Evolutionary conservation across 2,329 filamentous ascomycete species (phyloP).

Genomic region (Zymoseptoria ardabiliae): DNA sequence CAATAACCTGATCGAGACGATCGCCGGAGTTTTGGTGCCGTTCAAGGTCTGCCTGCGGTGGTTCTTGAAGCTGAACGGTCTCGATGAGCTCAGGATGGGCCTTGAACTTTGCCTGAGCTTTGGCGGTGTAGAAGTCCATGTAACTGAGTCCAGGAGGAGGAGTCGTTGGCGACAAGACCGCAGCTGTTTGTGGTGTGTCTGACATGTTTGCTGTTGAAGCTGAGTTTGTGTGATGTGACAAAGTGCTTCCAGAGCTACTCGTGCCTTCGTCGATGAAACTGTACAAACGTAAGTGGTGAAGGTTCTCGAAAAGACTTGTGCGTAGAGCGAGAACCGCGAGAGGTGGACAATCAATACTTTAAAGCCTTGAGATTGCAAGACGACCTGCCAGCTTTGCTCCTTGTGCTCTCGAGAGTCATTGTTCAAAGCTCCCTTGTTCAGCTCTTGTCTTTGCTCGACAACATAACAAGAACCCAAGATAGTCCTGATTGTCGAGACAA

Average conservation of each 20-base stretch:
- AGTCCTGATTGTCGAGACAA: not conserved
- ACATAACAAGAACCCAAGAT: not conserved
- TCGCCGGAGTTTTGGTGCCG: constrained; percentile 7
- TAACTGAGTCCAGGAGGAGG: constrained; percentile 9
- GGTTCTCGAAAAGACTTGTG: not conserved
- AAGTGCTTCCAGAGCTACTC: constrained; percentile 5
- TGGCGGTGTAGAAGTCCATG: constrained; percentile 10
- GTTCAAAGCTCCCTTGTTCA: not conserved
- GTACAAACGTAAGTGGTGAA: not conserved
- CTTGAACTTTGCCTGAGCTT: constrained; percentile 7
- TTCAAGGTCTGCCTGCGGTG: not conserved
- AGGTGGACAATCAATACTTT: not conserved
- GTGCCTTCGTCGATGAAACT: not conserved
- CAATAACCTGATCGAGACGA: constrained; percentile 11
- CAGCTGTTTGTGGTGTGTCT: not conserved
- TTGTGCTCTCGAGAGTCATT: not conserved
- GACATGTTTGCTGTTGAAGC: constrained; percentile 1
- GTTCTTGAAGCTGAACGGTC: not conserved
- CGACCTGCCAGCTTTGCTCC: not conserved
- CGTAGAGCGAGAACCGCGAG: not conserved
- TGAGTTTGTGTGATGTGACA: not conserved
- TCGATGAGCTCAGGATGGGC: not conserved
- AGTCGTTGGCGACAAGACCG: not conserved
- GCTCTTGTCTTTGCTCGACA: not conserved
- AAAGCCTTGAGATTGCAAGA: not conserved